Conservation (phyloP, 352 stramenopile species). For the Phytophthora tubulina region DNA sequence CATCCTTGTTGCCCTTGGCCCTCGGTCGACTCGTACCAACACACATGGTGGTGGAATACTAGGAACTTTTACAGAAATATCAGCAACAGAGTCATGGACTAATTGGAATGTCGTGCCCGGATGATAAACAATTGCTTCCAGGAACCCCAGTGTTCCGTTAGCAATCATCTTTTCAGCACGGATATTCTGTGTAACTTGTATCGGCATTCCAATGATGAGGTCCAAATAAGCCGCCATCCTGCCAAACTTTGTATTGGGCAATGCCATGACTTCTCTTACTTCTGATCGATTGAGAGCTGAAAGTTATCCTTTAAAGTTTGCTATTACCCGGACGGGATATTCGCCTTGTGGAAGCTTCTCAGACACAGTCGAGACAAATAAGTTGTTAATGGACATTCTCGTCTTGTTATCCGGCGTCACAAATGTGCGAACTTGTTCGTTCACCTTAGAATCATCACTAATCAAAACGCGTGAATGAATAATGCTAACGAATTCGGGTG, state of each 20-base stretch:
- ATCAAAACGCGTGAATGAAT: background rate
- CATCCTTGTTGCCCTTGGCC: background rate
- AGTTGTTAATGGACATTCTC: conserved; percentile 8
- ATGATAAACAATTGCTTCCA: conserved; percentile 16
- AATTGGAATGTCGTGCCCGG: conserved; percentile 6
- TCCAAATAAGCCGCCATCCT: conserved; percentile 5
- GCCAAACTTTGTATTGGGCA: conserved; percentile 16
- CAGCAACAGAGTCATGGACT: conserved; percentile 12
- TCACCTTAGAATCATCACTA: background rate
- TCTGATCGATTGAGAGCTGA: background rate
- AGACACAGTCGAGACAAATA: background rate
- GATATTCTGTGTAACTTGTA: conserved; percentile 17
- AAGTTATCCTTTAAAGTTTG: conserved; percentile 13
- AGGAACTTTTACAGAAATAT: background rate
- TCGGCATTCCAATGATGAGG: conserved; percentile 9
- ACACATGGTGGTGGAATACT: background rate
- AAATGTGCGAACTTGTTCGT: background rate
- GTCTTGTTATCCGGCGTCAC: conserved; percentile 10
- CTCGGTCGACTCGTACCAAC: background rate
- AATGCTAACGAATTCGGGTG: background rate
- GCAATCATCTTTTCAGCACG: conserved; percentile 14
- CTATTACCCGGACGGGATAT: conserved; percentile 9
- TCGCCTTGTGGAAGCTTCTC: background rate
- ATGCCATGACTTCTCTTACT: background rate
- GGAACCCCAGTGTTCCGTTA: conserved; percentile 8